These are phyloP conservation scores for Nothopassalora personata DNA, from an alignment of 2,329 filamentous ascomycete genomes.

Conservation along the genomic window DNA sequence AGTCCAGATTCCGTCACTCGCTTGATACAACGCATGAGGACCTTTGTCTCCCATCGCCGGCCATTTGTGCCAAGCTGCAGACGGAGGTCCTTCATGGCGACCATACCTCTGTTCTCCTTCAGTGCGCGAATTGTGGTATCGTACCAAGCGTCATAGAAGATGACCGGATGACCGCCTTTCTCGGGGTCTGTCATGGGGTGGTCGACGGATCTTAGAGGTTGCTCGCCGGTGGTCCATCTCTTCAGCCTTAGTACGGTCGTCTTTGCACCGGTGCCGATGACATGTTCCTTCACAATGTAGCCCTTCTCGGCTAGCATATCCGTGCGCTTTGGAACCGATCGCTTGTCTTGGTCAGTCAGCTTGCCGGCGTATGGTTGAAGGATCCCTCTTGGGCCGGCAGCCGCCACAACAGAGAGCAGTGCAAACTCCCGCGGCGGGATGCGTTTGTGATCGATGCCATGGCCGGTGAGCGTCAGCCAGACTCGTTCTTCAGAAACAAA, in stretches of 20 bases:
- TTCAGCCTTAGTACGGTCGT: conserved; percentile 54
- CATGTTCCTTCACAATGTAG: conserved; percentile 55
- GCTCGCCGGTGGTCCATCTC: conserved; percentile 35
- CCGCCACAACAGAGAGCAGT: conserved; percentile 55
- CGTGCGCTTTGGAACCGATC: conserved; percentile 58
- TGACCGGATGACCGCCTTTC: conserved; percentile 18
- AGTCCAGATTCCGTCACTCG: conserved; percentile 38
- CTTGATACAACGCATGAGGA: conserved; percentile 36
- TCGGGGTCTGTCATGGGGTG: conserved; percentile 8
- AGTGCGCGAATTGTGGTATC: conserved; percentile 46
- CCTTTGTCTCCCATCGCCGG: conserved; percentile 35
- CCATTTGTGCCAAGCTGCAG: conserved; percentile 37
- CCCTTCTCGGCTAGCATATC: conserved; percentile 53
- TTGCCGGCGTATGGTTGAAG: conserved; percentile 52
- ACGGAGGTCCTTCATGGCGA: conserved; percentile 50
- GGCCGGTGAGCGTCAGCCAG: conserved; percentile 57
- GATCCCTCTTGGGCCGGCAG: conserved; percentile 50
- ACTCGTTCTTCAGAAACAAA: conserved; percentile 52
- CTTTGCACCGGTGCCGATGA: conserved; percentile 45
- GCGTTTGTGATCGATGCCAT: conserved; percentile 51
- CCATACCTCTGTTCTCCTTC: conserved; percentile 44
- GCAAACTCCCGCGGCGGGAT: conserved; percentile 52
- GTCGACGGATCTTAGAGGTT: conserved; percentile 8
- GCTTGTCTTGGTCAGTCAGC: conserved; percentile 58
- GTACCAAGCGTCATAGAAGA: conserved; percentile 47